A percentile compares a stretch with the other conserved stretches of the same genome.
Conservation (phyloP, 2,329 filamentous ascomycete species). For the Neonectria sp. region DNA sequence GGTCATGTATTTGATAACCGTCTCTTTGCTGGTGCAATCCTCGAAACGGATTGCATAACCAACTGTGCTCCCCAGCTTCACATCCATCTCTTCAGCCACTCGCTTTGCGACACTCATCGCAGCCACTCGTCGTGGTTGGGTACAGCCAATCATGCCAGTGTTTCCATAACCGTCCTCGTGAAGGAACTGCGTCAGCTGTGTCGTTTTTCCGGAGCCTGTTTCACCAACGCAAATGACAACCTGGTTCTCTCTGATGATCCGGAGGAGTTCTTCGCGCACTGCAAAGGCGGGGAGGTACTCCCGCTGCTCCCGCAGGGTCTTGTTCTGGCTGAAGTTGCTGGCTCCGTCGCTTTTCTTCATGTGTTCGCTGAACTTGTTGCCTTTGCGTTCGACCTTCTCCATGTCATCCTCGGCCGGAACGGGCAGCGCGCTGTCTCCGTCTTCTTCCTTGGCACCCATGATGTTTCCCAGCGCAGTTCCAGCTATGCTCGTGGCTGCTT, state of each 20-base stretch:
- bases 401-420: slow-evolving; percentile 79
- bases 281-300: slow-evolving; percentile 97
- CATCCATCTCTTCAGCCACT: slow-evolving; percentile 98
- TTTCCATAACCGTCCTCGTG: slow-evolving; percentile 95
- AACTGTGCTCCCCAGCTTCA: slow-evolving; percentile 87
- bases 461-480: slow-evolving; percentile 94
- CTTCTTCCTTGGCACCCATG: slow-evolving; percentile 94
- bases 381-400: slow-evolving; percentile 64
- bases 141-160: slow-evolving; percentile 93
- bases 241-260: slow-evolving; percentile 96
- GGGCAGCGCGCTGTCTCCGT: slow-evolving; percentile 90
- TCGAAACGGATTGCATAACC: slow-evolving; percentile 99
- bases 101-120: slow-evolving; percentile 99
- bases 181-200: slow-evolving; percentile 95
- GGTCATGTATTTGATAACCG: slow-evolving; percentile 99
- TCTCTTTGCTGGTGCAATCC: slow-evolving; percentile 96
- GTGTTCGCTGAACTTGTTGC: slow-evolving; percentile 88
- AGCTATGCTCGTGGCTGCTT: slow-evolving; percentile 93
- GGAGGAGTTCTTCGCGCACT: slow-evolving; percentile 91
- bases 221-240: slow-evolving; percentile 97
- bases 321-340: slow-evolving; percentile 94
- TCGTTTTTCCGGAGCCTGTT: slow-evolving; percentile 98
- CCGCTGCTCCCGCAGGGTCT: slow-evolving; percentile 90
- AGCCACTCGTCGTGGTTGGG: slow-evolving; percentile 94
- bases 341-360: slow-evolving; percentile 89